phyloP scores from a whole-genome alignment of 768 basidiomycete genomes.

The Phlebiopsis flavidoalba region DNA sequence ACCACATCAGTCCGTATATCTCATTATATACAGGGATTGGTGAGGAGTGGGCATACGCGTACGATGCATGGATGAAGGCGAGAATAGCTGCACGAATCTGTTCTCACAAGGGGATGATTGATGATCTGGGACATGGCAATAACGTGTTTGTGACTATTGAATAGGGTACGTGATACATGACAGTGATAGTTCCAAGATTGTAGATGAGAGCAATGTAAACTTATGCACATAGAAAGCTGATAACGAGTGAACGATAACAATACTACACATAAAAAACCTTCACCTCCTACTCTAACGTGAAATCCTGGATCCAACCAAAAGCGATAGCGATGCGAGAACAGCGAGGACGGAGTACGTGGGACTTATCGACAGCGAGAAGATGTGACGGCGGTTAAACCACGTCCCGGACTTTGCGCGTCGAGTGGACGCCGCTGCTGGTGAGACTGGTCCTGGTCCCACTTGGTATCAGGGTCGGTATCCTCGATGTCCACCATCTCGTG shows the following conservation, averaged over 20 bases:
- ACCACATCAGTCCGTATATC: conserved; percentile 55
- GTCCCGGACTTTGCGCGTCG: neutral
- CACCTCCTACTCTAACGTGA: neutral
- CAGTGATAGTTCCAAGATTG: too few relatives aligned
- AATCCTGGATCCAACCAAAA: neutral
- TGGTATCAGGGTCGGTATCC: neutral
- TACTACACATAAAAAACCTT: neutral
- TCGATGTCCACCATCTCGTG: conserved; percentile 2
- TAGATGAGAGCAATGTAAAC: neutral
- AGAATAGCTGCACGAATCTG: neutral
- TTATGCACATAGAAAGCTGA: neutral
- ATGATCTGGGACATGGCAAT: too few relatives aligned
- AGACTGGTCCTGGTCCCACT: neutral
- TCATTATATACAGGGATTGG: conserved; percentile 49
- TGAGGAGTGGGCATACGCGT: conserved; percentile 59
- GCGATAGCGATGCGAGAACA: neutral
- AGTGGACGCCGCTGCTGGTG: neutral
- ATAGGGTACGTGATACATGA: too few relatives aligned
- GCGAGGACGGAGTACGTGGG: too few relatives aligned
- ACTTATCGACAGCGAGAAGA: too few relatives aligned
- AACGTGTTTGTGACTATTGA: too few relatives aligned
- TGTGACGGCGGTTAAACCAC: neutral
- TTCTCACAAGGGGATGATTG: too few relatives aligned
- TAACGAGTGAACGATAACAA: neutral
- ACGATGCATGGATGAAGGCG: conserved; percentile 22